Evolutionary conservation across 2,329 filamentous ascomycete species (phyloP).

Genomic region (Aspergillus fischeri): DNA sequence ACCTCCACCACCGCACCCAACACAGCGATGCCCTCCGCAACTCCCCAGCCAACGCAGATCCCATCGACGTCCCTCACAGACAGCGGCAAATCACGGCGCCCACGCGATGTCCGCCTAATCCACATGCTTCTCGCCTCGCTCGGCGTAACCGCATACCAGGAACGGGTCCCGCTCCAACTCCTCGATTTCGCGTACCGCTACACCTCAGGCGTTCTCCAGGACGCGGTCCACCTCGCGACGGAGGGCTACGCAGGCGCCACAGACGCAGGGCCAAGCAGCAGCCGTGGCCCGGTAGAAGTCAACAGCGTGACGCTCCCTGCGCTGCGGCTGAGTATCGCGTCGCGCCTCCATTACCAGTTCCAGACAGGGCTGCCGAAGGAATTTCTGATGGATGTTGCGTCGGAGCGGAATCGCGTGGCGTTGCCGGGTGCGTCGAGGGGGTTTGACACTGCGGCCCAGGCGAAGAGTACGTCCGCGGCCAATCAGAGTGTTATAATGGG

Average conservation of each 20-base stretch:
- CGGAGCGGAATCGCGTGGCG: conserved; percentile 51
- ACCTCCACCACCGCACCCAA: conserved; percentile 18
- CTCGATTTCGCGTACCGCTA: conserved; percentile 53
- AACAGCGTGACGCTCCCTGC: conserved; percentile 54
- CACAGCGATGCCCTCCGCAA: conserved; percentile 13
- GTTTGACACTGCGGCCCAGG: conserved; percentile 29
- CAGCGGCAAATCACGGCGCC: conserved; percentile 43
- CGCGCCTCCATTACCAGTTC: conserved; percentile 58
- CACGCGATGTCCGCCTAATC: conserved; percentile 48
- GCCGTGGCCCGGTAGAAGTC: conserved; percentile 41
- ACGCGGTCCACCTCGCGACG: conserved; percentile 49
- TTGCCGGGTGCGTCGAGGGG: conserved; percentile 53
- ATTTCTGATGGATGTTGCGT: conserved; percentile 56
- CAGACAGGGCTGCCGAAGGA: conserved; percentile 57
- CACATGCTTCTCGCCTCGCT: conserved; percentile 49
- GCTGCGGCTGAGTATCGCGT: conserved; percentile 58
- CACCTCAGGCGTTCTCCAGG: conserved; percentile 49
- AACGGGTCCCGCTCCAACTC: conserved; percentile 50
- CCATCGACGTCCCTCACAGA: conserved; percentile 45
- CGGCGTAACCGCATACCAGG: conserved; percentile 49
- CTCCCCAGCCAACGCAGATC: conserved; percentile 31
- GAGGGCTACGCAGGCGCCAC: conserved; percentile 47
- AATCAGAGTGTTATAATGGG: conserved; percentile 40
- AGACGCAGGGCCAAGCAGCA: conserved; percentile 21
- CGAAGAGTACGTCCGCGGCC: conserved; percentile 18